phyloP scores from a whole-genome alignment of 805 yeast species.

The Ogataea kodamae region DNA sequence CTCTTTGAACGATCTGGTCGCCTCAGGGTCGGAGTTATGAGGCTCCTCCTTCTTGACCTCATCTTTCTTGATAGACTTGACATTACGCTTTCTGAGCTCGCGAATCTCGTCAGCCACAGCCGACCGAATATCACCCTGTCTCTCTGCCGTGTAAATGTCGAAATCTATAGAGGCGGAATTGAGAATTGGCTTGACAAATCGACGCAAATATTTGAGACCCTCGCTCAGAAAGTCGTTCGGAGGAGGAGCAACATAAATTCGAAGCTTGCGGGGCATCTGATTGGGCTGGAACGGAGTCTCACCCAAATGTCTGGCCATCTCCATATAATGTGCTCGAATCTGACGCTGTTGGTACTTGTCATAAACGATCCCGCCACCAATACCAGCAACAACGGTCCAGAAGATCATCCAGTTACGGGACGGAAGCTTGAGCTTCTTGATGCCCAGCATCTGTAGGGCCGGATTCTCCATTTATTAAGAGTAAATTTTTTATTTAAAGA shows the following conservation, averaged over 20 bases:
- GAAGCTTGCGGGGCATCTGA: slow-evolving; percentile 66
- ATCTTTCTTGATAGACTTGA: slow-evolving; percentile 11
- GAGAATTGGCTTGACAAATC: slow-evolving; percentile 79
- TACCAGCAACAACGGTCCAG: slow-evolving; percentile 62
- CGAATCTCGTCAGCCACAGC: slow-evolving; percentile 82
- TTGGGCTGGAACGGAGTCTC: slow-evolving; percentile 41
- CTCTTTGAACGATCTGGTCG: slow-evolving; percentile 32
- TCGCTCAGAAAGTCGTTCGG: slow-evolving; percentile 86
- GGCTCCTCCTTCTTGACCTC: slow-evolving; percentile 4
- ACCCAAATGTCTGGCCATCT: slow-evolving; percentile 52
- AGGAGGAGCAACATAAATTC: slow-evolving; percentile 92
- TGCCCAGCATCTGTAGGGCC: slow-evolving; percentile 81
- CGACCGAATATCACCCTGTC: slow-evolving; percentile 86
- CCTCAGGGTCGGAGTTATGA: slow-evolving; percentile 16
- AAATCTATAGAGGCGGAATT: slow-evolving; percentile 83
- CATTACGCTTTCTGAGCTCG: slow-evolving; percentile 49
- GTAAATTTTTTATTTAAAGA: slow-evolving; percentile 3
- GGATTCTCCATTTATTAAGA: slow-evolving; percentile 60
- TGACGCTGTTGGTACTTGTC: slow-evolving; percentile 73
- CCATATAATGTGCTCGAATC: slow-evolving; percentile 63
- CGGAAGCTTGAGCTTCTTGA: slow-evolving; percentile 73
- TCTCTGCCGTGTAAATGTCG: slow-evolving; percentile 67
- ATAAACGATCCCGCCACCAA: slow-evolving; percentile 74
- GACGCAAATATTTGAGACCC: slow-evolving; percentile 67
- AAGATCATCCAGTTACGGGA: slow-evolving; percentile 92